Conservation (phyloP, 1,284 basidiomycete species). For the Thelephora terrestris region DNA sequence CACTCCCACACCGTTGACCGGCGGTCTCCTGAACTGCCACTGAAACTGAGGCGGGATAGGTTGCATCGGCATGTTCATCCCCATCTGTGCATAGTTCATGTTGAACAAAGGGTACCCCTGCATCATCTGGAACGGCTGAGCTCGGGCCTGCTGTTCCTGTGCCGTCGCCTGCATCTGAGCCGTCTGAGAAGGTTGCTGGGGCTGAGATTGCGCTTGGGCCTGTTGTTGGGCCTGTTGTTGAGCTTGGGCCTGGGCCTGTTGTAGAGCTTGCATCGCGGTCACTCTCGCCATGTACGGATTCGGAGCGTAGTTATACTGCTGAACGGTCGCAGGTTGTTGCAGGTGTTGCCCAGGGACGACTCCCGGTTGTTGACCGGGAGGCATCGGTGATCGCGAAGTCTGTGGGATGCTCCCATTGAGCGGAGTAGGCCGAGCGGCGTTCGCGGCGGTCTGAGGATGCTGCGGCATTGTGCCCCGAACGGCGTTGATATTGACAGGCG, state of each 20-base stretch:
- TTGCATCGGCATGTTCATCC: conserved; percentile 10
- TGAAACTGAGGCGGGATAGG: background rate
- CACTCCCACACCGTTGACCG: conserved; percentile 1
- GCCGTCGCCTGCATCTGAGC: conserved; percentile 12
- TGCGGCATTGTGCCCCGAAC: conserved; percentile 10
- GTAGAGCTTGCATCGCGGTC: background rate
- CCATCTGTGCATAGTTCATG: conserved; percentile 19
- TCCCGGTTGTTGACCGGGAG: conserved; percentile 2
- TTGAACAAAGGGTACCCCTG: conserved; percentile 23
- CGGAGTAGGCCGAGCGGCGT: conserved; percentile 14
- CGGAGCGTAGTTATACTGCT: conserved; percentile 4
- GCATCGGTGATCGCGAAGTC: conserved; percentile 18
- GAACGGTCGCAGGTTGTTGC: conserved; percentile 5
- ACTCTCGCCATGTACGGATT: background rate
- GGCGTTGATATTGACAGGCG: background rate
- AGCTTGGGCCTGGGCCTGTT: conserved; percentile 5
- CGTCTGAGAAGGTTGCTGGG: conserved; percentile 8
- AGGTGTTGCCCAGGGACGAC: conserved; percentile 5
- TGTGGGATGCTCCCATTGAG: conserved; percentile 14
- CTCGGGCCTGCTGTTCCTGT: conserved; percentile 3
- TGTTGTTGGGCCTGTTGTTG: conserved; percentile 10
- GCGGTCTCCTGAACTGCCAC: background rate
- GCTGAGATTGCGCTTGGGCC: conserved; percentile 9
- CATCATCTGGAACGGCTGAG: conserved; percentile 17
- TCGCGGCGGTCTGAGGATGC: conserved; percentile 2